Percentiles rank a stretch among this genome's conserved stretches.
phyloP scores from a whole-genome alignment of 441 rosid species.

The Dalechampia spathulata region DNA sequence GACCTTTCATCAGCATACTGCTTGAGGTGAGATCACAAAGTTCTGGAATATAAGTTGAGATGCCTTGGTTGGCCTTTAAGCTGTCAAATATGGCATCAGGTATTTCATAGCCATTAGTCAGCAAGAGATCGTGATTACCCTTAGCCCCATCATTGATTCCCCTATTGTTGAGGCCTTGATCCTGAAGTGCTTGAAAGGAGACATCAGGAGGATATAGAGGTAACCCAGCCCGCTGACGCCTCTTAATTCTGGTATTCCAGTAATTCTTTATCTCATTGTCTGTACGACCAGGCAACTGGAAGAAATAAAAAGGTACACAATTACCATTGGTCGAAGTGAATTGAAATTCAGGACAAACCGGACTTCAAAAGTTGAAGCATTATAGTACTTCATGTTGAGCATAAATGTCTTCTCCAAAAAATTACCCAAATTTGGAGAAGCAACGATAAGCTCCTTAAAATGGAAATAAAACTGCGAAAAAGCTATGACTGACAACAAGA shows the following conservation, averaged over 20 bases:
- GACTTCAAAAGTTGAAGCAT: neutral
- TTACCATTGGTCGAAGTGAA: neutral
- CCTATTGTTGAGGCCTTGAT: constrained; percentile 29
- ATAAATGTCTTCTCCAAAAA: no score
- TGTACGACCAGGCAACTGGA: constrained; percentile 92
- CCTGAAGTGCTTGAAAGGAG: constrained; percentile 54
- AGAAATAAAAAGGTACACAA: constrained; percentile 12
- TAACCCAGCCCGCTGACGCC: constrained; percentile 91
- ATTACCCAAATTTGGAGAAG: no score
- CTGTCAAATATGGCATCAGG: constrained; percentile 67
- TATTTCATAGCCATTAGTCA: constrained; percentile 42
- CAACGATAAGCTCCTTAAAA: no score
- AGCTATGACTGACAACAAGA: no score
- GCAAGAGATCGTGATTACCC: constrained; percentile 51
- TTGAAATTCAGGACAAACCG: no score
- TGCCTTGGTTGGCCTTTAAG: constrained; percentile 46
- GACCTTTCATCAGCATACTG: constrained; percentile 57
- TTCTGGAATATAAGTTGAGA: constrained; percentile 53
- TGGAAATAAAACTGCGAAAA: no score
- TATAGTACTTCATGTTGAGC: neutral
- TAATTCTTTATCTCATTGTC: constrained; percentile 99
- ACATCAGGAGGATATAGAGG: constrained; percentile 93
- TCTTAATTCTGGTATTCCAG: constrained; percentile 96
- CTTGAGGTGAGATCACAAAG: constrained; percentile 48
- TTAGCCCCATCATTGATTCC: constrained; percentile 34